phyloP scores from a whole-genome alignment of 2,329 filamentous ascomycete species.

The Parascedosporium putredinis region DNA sequence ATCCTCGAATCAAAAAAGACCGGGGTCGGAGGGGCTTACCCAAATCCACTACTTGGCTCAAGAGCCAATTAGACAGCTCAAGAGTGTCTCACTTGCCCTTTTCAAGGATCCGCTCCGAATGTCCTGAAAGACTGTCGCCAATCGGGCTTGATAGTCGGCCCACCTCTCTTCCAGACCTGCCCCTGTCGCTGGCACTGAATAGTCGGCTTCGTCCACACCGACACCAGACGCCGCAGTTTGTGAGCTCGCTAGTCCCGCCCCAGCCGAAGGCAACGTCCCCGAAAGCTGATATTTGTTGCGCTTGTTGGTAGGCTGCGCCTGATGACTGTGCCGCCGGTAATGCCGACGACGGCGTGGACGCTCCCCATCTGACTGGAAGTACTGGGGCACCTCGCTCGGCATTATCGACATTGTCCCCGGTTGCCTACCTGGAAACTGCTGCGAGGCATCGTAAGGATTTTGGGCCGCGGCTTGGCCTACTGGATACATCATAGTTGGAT shows the following conservation, averaged over 20 bases:
- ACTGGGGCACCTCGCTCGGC: conserved; percentile 51
- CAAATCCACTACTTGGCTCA: conserved; percentile 43
- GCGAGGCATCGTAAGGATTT: conserved; percentile 62
- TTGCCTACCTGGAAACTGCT: conserved; percentile 66
- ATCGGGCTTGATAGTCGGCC: conserved; percentile 50
- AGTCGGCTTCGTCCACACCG: conserved; percentile 46
- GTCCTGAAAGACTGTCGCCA: conserved; percentile 60
- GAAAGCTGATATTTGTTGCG: conserved; percentile 40
- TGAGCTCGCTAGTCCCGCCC: conserved; percentile 18
- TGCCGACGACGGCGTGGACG: conserved; percentile 44
- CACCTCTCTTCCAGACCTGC: conserved; percentile 58
- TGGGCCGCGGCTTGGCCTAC: conserved; percentile 54
- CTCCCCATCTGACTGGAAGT: conserved; percentile 42
- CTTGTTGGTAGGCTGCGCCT: conserved; percentile 50
- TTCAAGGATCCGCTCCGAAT: conserved; percentile 45
- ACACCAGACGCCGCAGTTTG: conserved; percentile 30
- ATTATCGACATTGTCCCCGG: conserved; percentile 70
- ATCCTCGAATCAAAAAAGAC: neutral
- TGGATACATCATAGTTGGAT: conserved; percentile 67
- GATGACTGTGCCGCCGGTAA: conserved; percentile 38
- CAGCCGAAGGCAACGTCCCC: conserved; percentile 32
- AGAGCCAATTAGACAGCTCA: conserved; percentile 45
- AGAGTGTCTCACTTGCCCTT: conserved; percentile 39
- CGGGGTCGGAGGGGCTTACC: conserved; percentile 30
- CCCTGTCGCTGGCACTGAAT: conserved; percentile 36